Base-by-base conservation (phyloP, 257 asterid species). In the Solanum pinnatisectum region DNA sequence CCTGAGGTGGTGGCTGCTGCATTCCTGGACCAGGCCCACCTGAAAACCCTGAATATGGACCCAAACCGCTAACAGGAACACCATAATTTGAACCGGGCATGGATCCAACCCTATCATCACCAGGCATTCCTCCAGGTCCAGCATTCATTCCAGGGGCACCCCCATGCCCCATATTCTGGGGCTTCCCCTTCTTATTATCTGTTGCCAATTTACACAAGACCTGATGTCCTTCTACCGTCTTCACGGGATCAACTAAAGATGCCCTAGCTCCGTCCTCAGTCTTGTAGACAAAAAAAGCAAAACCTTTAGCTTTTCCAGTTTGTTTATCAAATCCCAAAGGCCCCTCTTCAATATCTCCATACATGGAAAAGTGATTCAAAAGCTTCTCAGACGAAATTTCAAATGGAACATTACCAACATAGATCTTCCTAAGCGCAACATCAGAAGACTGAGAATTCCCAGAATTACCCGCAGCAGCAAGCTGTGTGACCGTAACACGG, bases 311-410 rank as follows among this genome's bases (percentile, higher is more conserved):
- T 90, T 97, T 97, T 6, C 99, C 99, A 76, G 95, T 92, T 93
- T 97, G 99, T 93, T 97, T 97, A 90, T 97, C 99, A 87, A 97
- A 97, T 85, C 99, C 99, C 67, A 97, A 84, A 1, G 98, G 99
- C 81, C 99, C 99, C 88, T 97, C 99, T 94, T 97, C 99, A 86
- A 97, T 96, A 89, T 97, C 99, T 49, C 99, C 98, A 49, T 89
- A 97, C 89, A 89, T 93, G 0, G 98, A 90, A 82, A 97, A 97
- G 39, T 93, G 94, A 79, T 90, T 81, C 94, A 97, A 90, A 86
- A 97, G 56, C 91, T 96, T 94, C 91, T 97, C 99, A 0, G 98
- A 94, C 7, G 94, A 82, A 67, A 97, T 95, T 92, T 97, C 98
- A 83, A 96, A 97, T 1, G 99, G 99, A 88, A 97, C 93, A 91